These are phyloP conservation scores for Periconia sp. DNA, from an alignment of 2,329 filamentous ascomycete genomes.

Conservation along the genomic window DNA sequence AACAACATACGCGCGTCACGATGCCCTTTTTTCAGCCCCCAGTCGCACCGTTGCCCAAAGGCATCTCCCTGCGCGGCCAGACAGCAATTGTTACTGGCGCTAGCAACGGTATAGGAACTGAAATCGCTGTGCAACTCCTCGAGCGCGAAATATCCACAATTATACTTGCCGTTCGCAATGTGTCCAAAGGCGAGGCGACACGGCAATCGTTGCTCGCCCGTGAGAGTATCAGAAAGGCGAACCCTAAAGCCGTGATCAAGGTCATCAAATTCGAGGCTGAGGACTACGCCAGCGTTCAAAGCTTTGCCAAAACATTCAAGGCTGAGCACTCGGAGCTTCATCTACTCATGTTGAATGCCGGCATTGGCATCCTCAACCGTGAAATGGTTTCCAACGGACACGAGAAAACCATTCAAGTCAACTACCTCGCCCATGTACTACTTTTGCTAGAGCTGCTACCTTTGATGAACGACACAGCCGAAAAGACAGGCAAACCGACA, in stretches of 20 bases:
- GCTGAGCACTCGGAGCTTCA: constrained; percentile 19
- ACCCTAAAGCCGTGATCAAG: constrained; percentile 16
- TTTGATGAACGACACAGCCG: not conserved
- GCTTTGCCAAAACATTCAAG: constrained; percentile 5
- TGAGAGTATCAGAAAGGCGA: constrained; percentile 3
- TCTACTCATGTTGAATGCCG: constrained; percentile 32
- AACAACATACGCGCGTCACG: not conserved
- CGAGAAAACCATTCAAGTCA: constrained; percentile 52
- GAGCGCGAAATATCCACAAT: constrained; percentile 14
- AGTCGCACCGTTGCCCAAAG: constrained; percentile 1
- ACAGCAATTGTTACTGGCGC: constrained; percentile 44
- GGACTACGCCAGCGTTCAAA: constrained; percentile 10
- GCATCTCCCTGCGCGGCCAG: constrained; percentile 22
- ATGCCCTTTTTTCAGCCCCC: constrained; percentile 2
- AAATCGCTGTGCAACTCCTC: constrained; percentile 22
- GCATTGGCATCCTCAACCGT: constrained; percentile 9
- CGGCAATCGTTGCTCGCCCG: constrained; percentile 12
- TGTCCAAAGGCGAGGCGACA: constrained; percentile 24
- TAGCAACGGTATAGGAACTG: constrained; percentile 28
- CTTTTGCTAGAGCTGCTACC: constrained; percentile 45
- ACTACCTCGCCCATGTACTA: constrained; percentile 37
- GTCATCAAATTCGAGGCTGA: constrained; percentile 15
- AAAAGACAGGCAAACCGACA: constrained; percentile 1
- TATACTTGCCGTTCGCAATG: constrained; percentile 28
- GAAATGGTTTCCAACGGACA: constrained; percentile 18